Base-by-base conservation (phyloP, 345 rosid genomes). In the Camelina laxa region DNA sequence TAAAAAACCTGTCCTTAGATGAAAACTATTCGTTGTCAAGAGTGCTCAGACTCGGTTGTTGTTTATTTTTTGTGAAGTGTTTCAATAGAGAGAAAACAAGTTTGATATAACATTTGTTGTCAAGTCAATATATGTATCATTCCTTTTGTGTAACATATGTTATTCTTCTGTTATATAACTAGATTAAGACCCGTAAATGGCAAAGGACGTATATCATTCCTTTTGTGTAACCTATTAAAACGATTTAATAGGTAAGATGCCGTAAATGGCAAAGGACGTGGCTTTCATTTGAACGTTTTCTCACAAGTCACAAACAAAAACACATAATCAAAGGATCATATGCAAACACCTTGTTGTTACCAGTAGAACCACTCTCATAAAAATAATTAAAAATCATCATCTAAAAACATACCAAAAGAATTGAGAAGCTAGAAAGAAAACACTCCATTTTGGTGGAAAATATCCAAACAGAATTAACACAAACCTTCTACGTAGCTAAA, bases 321-420 rank as follows among this genome's bases (percentile, higher is more conserved):
- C 45, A 41, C n/a, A 47, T 16, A 33, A 33, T 9, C 38, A 45
- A 49, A 30, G 36, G 22, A 63, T 41, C 36, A 63, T 14, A 53
- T 73, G 49, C 15, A 54, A 9, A 58, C 41, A 49, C 27, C 10
- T 48, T 22, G 60, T 48, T 49, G 53, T 41, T 42, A 73, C 65
- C 56, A 47, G 14, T 64, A 19, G 48, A 27, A 42, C 57, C 74
- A 69, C 59, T 42, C 66, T 55, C 66, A 14, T 64, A 56, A 64
- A 70, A 49, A 9, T 17, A 49, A 48, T 42, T 17, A 75, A 49
- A 60, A 49, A 60, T 19, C 59, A 76, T 62, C 68, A 76, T 64
- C 72, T 57, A 64, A 77, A 77, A 70, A 70, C 76, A 77, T 64
- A 64, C 66, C 75, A 48, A 76, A 75, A 64, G 80, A 77, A 77